These are phyloP conservation scores for Saccharomyces eubayanus DNA, from an alignment of 805 yeast genomes.

Conservation along the genomic window DNA sequence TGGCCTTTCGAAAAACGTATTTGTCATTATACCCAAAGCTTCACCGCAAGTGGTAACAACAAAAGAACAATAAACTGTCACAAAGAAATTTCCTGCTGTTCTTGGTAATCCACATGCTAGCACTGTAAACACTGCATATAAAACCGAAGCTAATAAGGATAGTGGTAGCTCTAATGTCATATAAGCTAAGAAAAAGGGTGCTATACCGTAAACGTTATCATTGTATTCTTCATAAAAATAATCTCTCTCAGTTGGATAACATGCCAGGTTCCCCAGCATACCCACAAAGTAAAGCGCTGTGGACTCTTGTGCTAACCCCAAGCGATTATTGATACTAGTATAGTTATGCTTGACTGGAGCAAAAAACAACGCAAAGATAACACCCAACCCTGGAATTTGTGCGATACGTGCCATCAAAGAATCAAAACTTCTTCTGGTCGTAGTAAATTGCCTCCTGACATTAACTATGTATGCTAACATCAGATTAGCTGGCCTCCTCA, in stretches of 20 bases:
- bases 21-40: constrained; percentile 73
- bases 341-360: constrained; percentile 43
- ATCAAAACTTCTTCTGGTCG: constrained; percentile 45
- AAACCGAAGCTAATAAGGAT: constrained; percentile 36
- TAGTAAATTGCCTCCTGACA: constrained; percentile 32
- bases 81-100: constrained; percentile 57
- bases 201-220: constrained; percentile 60
- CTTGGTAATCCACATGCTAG: constrained; percentile 69
- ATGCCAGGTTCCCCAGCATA: constrained; percentile 65
- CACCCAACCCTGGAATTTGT: constrained; percentile 56
- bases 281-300: constrained; percentile 71
- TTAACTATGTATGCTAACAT: constrained; percentile 31
- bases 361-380: constrained; percentile 60
- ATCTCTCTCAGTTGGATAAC: constrained; percentile 66
- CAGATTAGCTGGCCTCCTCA: constrained; percentile 16
- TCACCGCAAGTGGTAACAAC: constrained; percentile 68
- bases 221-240: constrained; percentile 71
- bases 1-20: constrained; percentile 61
- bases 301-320: constrained; percentile 71
- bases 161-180: constrained; percentile 28
- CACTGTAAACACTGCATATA: constrained; percentile 55
- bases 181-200: constrained; percentile 46
- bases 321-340: constrained; percentile 52
- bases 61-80: constrained; percentile 46
- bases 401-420: constrained; percentile 54